Evolutionary conservation across 805 yeast species (phyloP), one percentile per base, ranked within the genome.

Genomic region (Nakazawaea ishiwadae): DNA sequence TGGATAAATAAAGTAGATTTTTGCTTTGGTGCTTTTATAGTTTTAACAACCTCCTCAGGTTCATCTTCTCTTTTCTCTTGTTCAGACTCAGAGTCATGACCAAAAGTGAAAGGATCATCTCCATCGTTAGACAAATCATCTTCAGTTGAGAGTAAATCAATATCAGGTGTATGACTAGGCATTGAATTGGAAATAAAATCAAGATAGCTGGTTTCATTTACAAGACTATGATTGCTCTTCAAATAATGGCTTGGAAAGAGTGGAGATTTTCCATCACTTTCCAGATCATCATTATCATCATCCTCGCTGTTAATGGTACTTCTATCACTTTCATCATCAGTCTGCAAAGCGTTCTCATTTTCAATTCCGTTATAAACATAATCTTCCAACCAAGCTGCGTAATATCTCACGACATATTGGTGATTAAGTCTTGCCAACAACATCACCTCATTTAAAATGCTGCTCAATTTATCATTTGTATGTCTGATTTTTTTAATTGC

Each of bases 321-420:
- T 14, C 63, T 51, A 2, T 59, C 67, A 27, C 51, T 59, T n/a
- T 61, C 69, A 2, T 51, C 51, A 1, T 53, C 54, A 10, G 49
- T 50, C 6, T 53, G 60, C 14, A 53, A 46, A 17, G 55, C 59
- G 17, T 50, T 39, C 4, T 49, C 55, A 1, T 46, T 52, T 3
- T 47, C 54, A 1, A 51, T 52, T 6, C 54, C 64, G n/a, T 35
- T 42, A 26, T 37, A 46, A 50, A 48, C 52, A 19, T 56, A 51
- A 21, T 80, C 81, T 42, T 87, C 95, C 4, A 91, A 75, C 99
- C 99, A 93, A 0, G 97, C 96, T 3, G 97, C 95, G 62, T 86
- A 93, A 61, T 93, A 93, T 43, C 99, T 68, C 3, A 93, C 99
- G 31, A 93, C 96, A 58, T 88, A 91, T 56, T 90, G 97, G 56